Evolutionary conservation across 257 asterid species (phyloP).

Genomic region (Linaria vulgaris): DNA sequence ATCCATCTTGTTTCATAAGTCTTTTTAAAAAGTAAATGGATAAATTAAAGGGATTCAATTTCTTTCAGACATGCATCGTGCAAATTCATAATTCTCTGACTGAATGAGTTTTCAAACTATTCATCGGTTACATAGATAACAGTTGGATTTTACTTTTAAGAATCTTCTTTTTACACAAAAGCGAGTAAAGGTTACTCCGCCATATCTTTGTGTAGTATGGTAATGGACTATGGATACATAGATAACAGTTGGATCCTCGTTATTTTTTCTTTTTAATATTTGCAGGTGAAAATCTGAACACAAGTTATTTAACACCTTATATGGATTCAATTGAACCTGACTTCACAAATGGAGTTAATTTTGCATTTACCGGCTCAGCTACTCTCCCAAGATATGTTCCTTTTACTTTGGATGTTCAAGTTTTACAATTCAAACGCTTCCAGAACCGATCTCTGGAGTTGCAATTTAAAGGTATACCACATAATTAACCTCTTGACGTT

Average conservation of each 20-base stretch:
- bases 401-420: slow-evolving; percentile 38
- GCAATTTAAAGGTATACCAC: slow-evolving; percentile 33
- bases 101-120: background rate
- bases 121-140: slow-evolving; percentile 10
- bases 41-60: no score
- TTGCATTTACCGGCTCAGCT: slow-evolving; percentile 44
- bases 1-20: no score
- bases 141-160: background rate
- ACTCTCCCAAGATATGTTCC: slow-evolving; percentile 33
- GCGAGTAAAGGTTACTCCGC: background rate
- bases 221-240: background rate
- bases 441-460: slow-evolving; percentile 34
- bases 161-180: no score
- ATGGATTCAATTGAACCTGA: slow-evolving; percentile 39
- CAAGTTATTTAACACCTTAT: slow-evolving; percentile 44
- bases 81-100: no score
- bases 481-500: background rate
- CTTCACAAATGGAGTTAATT: slow-evolving; percentile 47
- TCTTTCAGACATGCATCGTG: no score
- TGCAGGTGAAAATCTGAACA: slow-evolving; percentile 44
- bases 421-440: slow-evolving; percentile 41
- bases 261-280: background rate
- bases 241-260: background rate
- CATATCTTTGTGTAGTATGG: background rate
- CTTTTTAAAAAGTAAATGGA: no score